These are phyloP conservation scores for Dactylis glomerata DNA, from an alignment of 176 grass and related monocot genomes.

Conservation along the genomic window DNA sequence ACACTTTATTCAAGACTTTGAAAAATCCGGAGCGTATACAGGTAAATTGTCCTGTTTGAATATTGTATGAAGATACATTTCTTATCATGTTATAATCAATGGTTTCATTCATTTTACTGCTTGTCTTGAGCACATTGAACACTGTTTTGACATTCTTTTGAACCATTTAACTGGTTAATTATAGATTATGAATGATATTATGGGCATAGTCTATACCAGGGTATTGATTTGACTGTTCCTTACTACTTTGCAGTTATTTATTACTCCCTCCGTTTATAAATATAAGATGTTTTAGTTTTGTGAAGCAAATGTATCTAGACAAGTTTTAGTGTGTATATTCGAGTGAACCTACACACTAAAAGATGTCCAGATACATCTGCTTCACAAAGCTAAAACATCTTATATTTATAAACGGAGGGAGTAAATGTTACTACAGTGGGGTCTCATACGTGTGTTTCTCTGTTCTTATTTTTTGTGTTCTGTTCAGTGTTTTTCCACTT, in stretches of 20 bases:
- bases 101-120: not conserved
- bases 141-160: constrained; percentile 9
- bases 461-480: not conserved
- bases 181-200: not conserved
- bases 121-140: not conserved
- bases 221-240: not conserved
- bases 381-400: too few species aligned
- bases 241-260: not conserved
- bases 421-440: not conserved
- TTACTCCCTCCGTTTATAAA: too few species aligned
- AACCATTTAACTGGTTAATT: not conserved
- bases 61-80: not conserved
- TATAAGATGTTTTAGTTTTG: too few species aligned
- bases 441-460: not conserved
- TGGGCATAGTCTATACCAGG: not conserved
- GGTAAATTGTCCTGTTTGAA: constrained; percentile 42
- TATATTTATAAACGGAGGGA: too few species aligned
- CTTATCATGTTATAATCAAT: not conserved
- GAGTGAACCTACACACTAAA: too few species aligned
- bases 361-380: too few species aligned
- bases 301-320: too few species aligned
- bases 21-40: constrained; percentile 93
- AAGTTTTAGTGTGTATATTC: too few species aligned
- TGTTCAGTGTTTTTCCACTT: not conserved
- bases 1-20: constrained; percentile 91